Conservation (phyloP, 225 moss, liverwort and hornwort species). For the Asterella californica region DNA sequence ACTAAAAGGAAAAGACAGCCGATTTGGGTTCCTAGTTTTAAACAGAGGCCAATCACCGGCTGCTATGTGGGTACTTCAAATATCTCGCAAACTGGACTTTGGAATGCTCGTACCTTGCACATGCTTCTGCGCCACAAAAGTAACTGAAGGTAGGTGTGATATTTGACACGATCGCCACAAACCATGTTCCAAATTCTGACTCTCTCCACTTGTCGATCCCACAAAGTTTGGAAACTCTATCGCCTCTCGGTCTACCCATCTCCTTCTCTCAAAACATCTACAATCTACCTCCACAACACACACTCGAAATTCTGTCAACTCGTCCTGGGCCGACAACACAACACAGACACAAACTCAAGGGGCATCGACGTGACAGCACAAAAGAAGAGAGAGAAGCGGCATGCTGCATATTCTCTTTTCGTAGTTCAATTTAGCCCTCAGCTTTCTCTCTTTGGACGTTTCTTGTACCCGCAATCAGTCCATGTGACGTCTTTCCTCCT, state of each 20-base stretch:
- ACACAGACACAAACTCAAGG: background rate
- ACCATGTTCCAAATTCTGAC: background rate
- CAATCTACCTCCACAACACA: background rate
- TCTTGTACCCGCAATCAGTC: background rate
- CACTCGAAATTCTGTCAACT: background rate
- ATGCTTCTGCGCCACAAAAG: background rate
- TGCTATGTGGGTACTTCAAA: background rate
- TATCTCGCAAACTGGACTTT: background rate
- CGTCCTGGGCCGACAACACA: background rate
- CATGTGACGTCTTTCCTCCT: background rate
- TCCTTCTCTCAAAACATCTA: background rate
- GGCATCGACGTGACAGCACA: constrained; percentile 7
- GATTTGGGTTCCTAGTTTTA: background rate
- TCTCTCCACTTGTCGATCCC: background rate
- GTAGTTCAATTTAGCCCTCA: background rate
- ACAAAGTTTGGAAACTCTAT: background rate
- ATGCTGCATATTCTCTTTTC: background rate
- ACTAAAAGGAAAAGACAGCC: background rate
- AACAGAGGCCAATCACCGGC: background rate
- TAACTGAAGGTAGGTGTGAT: background rate
- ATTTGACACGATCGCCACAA: background rate
- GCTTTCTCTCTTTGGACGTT: background rate
- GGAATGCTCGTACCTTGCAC: background rate
- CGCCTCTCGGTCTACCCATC: background rate
- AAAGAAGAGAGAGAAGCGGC: constrained; percentile 1